Conservation (phyloP, 306 rosid species). For the Prunus mongolica region DNA sequence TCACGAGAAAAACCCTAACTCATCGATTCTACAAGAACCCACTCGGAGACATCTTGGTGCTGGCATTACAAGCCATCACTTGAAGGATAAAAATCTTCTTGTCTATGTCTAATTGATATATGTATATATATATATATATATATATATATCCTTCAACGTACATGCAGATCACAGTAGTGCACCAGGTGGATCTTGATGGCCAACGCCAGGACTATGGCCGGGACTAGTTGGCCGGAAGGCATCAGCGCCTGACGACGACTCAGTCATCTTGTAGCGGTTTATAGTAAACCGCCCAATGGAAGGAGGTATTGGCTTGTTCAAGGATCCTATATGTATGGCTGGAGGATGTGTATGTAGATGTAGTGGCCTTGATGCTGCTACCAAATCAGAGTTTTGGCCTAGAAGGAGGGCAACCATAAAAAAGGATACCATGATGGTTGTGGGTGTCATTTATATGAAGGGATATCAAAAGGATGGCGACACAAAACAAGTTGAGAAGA, state of each 20-base stretch:
- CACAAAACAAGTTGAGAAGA: not conserved
- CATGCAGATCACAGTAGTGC: not conserved
- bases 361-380: conserved; percentile 43
- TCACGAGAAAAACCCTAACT: not conserved
- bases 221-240: conserved; percentile 41
- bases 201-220: conserved; percentile 42
- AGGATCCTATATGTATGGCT: conserved; percentile 9
- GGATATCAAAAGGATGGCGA: not conserved
- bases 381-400: conserved; percentile 24
- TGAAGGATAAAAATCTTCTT: not conserved
- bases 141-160: not conserved
- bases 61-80: not conserved
- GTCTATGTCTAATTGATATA: not conserved
- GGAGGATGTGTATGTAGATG: conserved; percentile 31
- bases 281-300: conserved; percentile 28
- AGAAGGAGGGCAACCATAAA: conserved; percentile 29
- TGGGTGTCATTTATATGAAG: conserved; percentile 30
- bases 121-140: not conserved
- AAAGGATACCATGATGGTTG: conserved; percentile 14
- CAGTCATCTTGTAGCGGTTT: conserved; percentile 33
- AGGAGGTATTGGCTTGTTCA: conserved; percentile 38
- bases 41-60: not conserved
- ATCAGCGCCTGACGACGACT: conserved; percentile 15
- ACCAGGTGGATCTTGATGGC: conserved; percentile 24
- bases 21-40: not conserved